phyloP scores from a whole-genome alignment of 2,329 filamentous ascomycete species.

The Trichoderma hamatum region DNA sequence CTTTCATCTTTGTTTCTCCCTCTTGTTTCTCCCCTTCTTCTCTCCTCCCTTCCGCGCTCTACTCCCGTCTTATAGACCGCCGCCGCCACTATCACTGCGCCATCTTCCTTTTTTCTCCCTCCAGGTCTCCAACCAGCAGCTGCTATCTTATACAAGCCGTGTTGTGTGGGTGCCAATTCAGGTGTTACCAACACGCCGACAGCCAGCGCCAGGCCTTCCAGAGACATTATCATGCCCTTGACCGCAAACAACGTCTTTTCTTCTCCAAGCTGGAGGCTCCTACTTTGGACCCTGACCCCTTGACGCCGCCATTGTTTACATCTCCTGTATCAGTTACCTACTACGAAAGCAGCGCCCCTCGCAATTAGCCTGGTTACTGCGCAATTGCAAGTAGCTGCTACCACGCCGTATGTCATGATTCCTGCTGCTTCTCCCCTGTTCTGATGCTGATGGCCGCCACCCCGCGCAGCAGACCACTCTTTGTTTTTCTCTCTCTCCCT shows the following conservation, averaged over 20 bases:
- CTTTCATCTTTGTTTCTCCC: not conserved
- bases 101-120: conserved; percentile 4
- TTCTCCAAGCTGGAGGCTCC: conserved; percentile 47
- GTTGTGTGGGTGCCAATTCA: conserved; percentile 19
- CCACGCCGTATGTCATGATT: conserved; percentile 1
- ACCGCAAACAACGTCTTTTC: conserved; percentile 42
- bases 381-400: not conserved
- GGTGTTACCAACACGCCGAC: conserved; percentile 26
- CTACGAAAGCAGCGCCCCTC: not conserved
- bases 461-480: conserved; percentile 24
- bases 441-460: conserved; percentile 24
- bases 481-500: conserved; percentile 8
- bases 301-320: conserved; percentile 35
- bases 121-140: conserved; percentile 9
- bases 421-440: conserved; percentile 14
- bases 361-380: conserved; percentile 4
- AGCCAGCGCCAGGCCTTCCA: conserved; percentile 20
- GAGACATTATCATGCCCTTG: conserved; percentile 45
- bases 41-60: not conserved
- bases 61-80: not conserved
- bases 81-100: not conserved
- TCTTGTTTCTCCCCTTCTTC: not conserved
- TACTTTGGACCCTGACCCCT: conserved; percentile 45
- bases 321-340: not conserved
- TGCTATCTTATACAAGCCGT: not conserved